Evolutionary conservation across 306 rosid species (phyloP), one percentile per base, ranked within the genome.

Genomic region (Casuarina glauca): DNA sequence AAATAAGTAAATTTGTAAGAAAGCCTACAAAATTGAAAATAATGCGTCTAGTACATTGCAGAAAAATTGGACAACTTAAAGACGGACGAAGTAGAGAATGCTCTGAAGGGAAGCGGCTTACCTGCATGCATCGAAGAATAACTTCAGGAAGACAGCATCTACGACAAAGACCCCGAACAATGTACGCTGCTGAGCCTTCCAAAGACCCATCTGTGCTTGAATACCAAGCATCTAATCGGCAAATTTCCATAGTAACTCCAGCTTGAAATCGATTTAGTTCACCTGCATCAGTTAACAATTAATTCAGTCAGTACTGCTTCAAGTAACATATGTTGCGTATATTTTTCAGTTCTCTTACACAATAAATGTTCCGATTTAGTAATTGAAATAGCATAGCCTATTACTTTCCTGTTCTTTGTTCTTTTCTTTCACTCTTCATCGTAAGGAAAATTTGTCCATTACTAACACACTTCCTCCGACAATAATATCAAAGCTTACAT

Each of bases 51-150:
- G 46, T 67, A 32, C 55, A 55, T 13, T n/a, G 39, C 36, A 53
- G 8, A 19, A n/a, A 69, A 13, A 8, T 5, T 12, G 20, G 17
- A 61, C 41, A 46, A 68, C 20, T 57, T 32, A 16, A 19, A 45
- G 44, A 79, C 17, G 17, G 9, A 72, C n/a, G 4, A 53, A 17
- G 35, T 45, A 10, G 12, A 54, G 36, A 76, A 61, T 50, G 4
- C 62, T 44, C 61, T 39, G 20, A 45, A 39, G 9, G 52, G 72
- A 76, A 49, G 61, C 32, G 48, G 74, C 89, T 86, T 86, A 93
- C 99, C 88, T 95, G 97, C 97, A 93, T 86, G 83, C 97, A 87
- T 50, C 99, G 93, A 74, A 95, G 97, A 88, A 93, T 84, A 82
- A 89, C 75, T 87, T 95, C 99, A 0, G 99, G 94, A 85, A 95